Evolutionary conservation across 495 filamentous ascomycete species (phyloP).

Genomic region (Clohesyomyces aquaticus): DNA sequence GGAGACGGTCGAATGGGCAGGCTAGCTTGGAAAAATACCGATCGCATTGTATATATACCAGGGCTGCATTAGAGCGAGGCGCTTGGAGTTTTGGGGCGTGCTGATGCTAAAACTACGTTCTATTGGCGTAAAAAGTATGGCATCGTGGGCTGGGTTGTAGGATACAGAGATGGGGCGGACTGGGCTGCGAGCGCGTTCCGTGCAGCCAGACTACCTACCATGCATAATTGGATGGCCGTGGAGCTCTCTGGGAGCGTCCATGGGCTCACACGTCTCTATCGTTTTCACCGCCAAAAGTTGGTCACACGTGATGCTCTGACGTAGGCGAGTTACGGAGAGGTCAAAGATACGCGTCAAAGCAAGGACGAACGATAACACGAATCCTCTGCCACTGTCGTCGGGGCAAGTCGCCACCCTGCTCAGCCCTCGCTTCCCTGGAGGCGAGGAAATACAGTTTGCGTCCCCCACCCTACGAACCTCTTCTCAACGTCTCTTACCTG

Average conservation of each 20-base stretch:
- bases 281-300: neutral
- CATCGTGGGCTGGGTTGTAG: too few relatives aligned
- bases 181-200: too few relatives aligned
- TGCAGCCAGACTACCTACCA: too few relatives aligned
- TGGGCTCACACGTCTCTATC: neutral
- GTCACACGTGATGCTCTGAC: neutral
- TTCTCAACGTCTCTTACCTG: conserved; percentile 1
- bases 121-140: neutral
- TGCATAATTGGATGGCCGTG: too few relatives aligned
- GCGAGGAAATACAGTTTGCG: too few relatives aligned
- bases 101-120: neutral
- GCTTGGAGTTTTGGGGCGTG: conserved; percentile 6
- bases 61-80: conserved; percentile 8
- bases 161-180: too few relatives aligned
- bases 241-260: too few relatives aligned
- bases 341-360: neutral
- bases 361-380: neutral
- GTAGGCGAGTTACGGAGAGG: neutral
- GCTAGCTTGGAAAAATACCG: neutral
- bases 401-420: neutral
- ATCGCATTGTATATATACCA: conserved; percentile 21
- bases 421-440: neutral
- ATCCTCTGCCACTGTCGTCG: too few relatives aligned
- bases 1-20: conserved; percentile 90
- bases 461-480: neutral